Percentiles rank a stretch among this genome's conserved stretches.
Conservation (phyloP, 139 green algal genomes). For the Micractinium sp. region DNA sequence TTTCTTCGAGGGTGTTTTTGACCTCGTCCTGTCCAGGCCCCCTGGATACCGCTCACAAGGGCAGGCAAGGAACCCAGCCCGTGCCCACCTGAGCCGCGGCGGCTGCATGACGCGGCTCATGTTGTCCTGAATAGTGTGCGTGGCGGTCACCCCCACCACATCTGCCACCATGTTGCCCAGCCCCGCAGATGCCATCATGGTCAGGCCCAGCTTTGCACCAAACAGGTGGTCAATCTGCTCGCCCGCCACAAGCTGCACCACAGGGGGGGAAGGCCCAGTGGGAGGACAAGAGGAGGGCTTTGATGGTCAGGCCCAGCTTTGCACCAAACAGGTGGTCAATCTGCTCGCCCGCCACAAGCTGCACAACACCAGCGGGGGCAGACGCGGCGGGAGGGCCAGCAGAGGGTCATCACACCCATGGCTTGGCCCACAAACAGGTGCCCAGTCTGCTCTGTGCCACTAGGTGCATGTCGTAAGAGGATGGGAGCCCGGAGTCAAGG, state of each 20-base stretch:
- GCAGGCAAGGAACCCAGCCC: no score
- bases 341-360: slow-evolving; percentile 76
- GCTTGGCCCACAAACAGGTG: neutral
- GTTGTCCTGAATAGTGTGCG: slow-evolving; percentile 59
- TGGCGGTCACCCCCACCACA: slow-evolving; percentile 65
- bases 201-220: slow-evolving; percentile 53
- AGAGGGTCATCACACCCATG: neutral
- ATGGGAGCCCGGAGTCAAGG: neutral
- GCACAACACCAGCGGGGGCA: slow-evolving; percentile 16
- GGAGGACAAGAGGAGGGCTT: neutral
- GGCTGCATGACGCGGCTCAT: slow-evolving; percentile 6
- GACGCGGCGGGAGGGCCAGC: neutral
- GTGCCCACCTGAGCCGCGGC: slow-evolving; percentile 32
- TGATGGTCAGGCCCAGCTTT: slow-evolving; percentile 37
- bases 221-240: slow-evolving; percentile 73
- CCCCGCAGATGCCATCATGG: slow-evolving; percentile 61
- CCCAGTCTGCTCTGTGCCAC: neutral
- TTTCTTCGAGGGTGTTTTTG: no score
- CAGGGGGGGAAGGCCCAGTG: neutral
- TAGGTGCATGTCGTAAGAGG: neutral
- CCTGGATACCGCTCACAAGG: no score
- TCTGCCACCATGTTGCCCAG: slow-evolving; percentile 67
- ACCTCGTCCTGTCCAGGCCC: no score
- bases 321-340: slow-evolving; percentile 67
- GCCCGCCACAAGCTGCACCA: slow-evolving; percentile 70